phyloP scores from a whole-genome alignment of 371 early-diverging fungal species.

The Mucor sp. region DNA sequence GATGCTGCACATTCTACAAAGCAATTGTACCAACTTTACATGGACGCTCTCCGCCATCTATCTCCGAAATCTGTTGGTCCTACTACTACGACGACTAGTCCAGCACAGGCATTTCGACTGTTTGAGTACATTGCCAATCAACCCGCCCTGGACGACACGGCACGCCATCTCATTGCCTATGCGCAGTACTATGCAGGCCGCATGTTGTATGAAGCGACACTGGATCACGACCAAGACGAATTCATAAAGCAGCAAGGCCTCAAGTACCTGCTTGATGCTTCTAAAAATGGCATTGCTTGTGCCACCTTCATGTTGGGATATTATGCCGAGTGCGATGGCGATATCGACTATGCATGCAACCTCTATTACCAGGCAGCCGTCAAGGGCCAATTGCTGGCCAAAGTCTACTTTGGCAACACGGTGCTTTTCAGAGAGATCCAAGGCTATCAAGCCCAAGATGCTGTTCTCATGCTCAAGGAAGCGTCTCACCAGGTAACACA shows the following conservation, averaged over 20 bases:
- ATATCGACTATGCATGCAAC: constrained; percentile 13
- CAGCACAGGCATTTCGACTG: constrained; percentile 11
- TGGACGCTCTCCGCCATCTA: constrained; percentile 3
- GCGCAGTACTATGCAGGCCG: constrained; percentile 25
- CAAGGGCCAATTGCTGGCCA: constrained; percentile 4
- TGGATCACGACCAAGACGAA: background rate
- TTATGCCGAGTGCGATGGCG: constrained; percentile 14
- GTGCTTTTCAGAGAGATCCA: background rate
- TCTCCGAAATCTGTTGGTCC: background rate
- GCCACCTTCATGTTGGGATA: constrained; percentile 17
- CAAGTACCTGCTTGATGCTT: constrained; percentile 8
- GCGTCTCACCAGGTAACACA: constrained; percentile 18
- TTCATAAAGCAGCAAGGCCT: constrained; percentile 13
- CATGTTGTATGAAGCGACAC: constrained; percentile 17
- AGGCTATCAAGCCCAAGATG: constrained; percentile 2
- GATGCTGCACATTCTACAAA: background rate
- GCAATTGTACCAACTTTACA: constrained; percentile 1
- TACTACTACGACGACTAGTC: background rate
- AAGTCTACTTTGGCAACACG: constrained; percentile 15
- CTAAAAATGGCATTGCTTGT: constrained; percentile 19
- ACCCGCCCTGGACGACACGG: background rate
- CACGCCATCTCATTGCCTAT: constrained; percentile 13
- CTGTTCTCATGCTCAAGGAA: constrained; percentile 7
- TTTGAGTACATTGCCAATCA: constrained; percentile 18
- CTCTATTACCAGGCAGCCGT: constrained; percentile 12